These are phyloP conservation scores for Lasiosphaeriaceae sp. DNA, from an alignment of 495 filamentous ascomycete genomes.

Conservation along the genomic window DNA sequence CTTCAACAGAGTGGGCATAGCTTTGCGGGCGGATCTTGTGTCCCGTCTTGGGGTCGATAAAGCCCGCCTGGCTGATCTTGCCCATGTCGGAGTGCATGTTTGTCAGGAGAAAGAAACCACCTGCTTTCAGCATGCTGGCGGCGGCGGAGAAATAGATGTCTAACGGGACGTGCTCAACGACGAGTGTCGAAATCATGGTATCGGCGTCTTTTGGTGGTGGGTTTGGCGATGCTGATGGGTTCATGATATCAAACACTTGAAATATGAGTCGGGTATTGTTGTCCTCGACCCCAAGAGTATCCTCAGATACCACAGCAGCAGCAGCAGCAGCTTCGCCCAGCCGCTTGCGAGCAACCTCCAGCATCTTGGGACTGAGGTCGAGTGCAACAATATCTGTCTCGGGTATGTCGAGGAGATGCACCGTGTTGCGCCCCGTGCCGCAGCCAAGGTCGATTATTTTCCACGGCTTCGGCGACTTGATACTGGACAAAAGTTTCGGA, in stretches of 20 bases:
- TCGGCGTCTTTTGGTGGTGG: slow-evolving; percentile 22
- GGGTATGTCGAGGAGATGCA: slow-evolving; percentile 45
- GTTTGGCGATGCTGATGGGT: neutral
- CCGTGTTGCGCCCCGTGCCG: slow-evolving; percentile 67
- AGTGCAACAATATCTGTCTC: slow-evolving; percentile 29
- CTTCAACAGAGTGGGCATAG: slow-evolving; percentile 53
- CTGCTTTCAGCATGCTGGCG: slow-evolving; percentile 42
- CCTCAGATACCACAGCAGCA: too few species aligned
- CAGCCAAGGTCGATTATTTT: slow-evolving; percentile 60
- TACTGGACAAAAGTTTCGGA: slow-evolving; percentile 35
- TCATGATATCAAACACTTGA: slow-evolving; percentile 12
- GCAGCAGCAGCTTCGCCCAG: slow-evolving; percentile 18
- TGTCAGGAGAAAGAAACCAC: slow-evolving; percentile 58
- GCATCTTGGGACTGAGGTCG: slow-evolving; percentile 44
- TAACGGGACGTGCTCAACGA: slow-evolving; percentile 65
- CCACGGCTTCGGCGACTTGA: slow-evolving; percentile 24
- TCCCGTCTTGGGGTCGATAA: slow-evolving; percentile 54
- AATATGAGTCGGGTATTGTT: neutral
- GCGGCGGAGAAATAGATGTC: slow-evolving; percentile 52
- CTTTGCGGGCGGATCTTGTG: slow-evolving; percentile 61
- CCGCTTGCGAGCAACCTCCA: slow-evolving; percentile 49
- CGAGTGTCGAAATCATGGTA: slow-evolving; percentile 61
- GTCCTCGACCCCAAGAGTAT: too few species aligned
- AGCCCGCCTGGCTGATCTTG: slow-evolving; percentile 59
- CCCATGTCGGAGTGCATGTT: slow-evolving; percentile 78